Evolutionary conservation across 2,329 filamentous ascomycete species (phyloP).

Genomic region (Claviceps pazoutovae): DNA sequence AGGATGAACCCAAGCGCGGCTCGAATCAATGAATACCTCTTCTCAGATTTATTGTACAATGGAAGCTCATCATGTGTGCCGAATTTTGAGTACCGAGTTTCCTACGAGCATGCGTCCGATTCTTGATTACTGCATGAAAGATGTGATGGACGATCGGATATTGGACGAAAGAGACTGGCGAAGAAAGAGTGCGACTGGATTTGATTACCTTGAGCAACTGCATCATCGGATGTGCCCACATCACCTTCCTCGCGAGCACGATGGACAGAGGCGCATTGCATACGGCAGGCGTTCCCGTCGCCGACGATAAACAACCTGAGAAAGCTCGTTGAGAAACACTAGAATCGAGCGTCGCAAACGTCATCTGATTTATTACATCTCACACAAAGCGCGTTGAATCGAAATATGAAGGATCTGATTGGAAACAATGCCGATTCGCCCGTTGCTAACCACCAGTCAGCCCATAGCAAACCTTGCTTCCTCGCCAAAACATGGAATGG

Average conservation of each 20-base stretch:
- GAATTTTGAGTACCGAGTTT: not conserved
- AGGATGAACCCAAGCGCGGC: not conserved
- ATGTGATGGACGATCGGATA: not conserved
- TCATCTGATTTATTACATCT: not conserved
- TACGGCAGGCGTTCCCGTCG: not conserved
- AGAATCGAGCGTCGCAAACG: not conserved
- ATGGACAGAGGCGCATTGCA: not conserved
- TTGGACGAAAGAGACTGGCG: not conserved
- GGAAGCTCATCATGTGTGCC: not conserved
- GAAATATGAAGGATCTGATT: not conserved
- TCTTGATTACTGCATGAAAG: not conserved
- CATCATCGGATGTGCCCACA: not conserved
- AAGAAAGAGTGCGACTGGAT: not conserved
- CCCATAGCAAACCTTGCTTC: not conserved
- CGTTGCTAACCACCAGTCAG: slow-evolving; percentile 1
- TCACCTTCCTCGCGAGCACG: not conserved
- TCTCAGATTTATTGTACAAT: not conserved
- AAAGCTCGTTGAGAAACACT: not conserved
- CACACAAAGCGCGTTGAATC: not conserved
- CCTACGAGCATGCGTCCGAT: not conserved
- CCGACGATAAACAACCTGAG: not conserved
- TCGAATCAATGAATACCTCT: not conserved
- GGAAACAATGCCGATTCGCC: slow-evolving; percentile 2
- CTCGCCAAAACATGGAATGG: not conserved
- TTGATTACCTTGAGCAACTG: not conserved